Evolutionary conservation across 1,284 basidiomycete species (phyloP).

Genomic region (Rhodotorula sp.): DNA sequence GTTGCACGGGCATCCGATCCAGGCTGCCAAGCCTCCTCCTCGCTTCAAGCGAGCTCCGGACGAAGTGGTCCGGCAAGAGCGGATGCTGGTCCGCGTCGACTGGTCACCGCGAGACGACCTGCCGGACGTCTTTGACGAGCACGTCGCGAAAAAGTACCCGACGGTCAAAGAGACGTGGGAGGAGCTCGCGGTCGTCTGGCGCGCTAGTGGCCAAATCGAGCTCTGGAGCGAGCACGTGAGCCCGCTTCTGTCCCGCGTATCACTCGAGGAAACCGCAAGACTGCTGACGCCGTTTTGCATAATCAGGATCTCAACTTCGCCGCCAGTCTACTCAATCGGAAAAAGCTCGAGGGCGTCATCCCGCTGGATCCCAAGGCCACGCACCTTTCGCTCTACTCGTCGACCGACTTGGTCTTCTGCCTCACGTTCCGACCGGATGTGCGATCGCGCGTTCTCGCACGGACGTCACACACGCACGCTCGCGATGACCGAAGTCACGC

Average conservation of each 20-base stretch:
- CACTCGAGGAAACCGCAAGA: accelerated
- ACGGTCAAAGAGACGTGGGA: slow-evolving; percentile 36
- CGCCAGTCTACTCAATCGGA: slow-evolving; percentile 18
- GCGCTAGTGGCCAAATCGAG: slow-evolving; percentile 34
- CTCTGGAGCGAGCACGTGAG: slow-evolving; percentile 40
- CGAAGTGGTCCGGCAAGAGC: slow-evolving; percentile 24
- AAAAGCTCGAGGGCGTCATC: slow-evolving; percentile 39
- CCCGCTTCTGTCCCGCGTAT: not conserved
- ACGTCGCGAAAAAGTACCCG: slow-evolving; percentile 36
- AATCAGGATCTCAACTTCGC: slow-evolving; percentile 17
- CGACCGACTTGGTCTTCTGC: slow-evolving; percentile 42
- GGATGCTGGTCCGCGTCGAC: slow-evolving; percentile 38
- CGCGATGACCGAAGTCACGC: slow-evolving; percentile 5
- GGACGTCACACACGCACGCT: not conserved
- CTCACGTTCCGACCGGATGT: slow-evolving; percentile 27
- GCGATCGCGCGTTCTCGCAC: slow-evolving; percentile 1
- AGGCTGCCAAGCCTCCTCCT: not conserved
- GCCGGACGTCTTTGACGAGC: slow-evolving; percentile 39
- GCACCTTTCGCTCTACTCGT: slow-evolving; percentile 40
- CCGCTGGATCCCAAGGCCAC: slow-evolving; percentile 31
- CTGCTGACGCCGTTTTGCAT: not conserved
- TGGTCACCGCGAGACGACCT: slow-evolving; percentile 37
- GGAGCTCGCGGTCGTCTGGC: slow-evolving; percentile 40
- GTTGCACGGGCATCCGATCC: not conserved
- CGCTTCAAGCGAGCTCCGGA: slow-evolving; percentile 12